A percentile compares a stretch with the other conserved stretches of the same genome.
Conservation (phyloP, 2,329 filamentous ascomycete species). For the Ceratocystis lukuohia region DNA sequence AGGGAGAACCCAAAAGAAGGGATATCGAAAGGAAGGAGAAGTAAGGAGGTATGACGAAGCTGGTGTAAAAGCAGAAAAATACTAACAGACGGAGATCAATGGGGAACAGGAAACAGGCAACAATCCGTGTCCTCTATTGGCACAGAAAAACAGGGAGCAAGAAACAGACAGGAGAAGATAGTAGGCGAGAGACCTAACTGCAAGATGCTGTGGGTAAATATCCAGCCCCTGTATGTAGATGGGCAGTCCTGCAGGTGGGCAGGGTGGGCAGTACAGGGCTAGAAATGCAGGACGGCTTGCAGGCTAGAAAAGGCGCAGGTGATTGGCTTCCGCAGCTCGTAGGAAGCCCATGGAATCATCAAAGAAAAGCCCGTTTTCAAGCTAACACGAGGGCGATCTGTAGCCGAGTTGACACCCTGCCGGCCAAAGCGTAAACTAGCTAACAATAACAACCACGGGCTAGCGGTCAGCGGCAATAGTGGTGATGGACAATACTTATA, state of each 20-base stretch:
- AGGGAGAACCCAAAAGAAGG: not conserved
- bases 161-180: not conserved
- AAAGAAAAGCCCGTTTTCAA: not conserved
- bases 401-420: not conserved
- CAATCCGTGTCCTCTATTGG: not conserved
- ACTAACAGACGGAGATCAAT: not conserved
- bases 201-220: constrained; percentile 1
- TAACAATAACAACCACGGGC: not conserved
- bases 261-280: not conserved
- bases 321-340: not conserved
- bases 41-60: not conserved
- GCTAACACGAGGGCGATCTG: not conserved
- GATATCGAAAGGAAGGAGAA: not conserved
- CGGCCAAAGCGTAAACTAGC: not conserved
- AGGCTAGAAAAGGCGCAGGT: not conserved
- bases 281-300: not conserved
- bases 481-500: not conserved
- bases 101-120: not conserved
- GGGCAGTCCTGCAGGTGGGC: not conserved
- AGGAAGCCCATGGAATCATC: constrained; percentile 1
- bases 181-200: not conserved
- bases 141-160: not conserved
- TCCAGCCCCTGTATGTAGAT: not conserved
- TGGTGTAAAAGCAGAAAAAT: not conserved
- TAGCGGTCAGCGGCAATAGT: not conserved